Evolutionary conservation across 176 grass and related monocot genomes (phyloP).

Genomic region (Oryza punctata): DNA sequence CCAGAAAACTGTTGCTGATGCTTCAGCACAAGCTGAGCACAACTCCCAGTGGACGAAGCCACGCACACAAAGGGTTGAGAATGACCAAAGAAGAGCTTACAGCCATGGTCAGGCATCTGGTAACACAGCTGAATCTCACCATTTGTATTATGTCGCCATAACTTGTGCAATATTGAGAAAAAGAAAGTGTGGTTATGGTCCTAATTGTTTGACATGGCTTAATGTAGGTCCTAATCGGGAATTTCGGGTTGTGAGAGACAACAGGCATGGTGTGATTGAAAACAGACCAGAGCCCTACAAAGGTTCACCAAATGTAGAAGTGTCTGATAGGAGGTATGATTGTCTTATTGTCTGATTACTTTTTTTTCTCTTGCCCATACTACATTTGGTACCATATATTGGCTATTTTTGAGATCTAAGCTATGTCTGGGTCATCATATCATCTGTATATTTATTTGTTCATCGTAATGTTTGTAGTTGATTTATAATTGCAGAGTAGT

Average conservation of each 20-base stretch:
- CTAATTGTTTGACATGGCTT: constrained; percentile 31
- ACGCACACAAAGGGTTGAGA: constrained; percentile 37
- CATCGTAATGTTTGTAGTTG: not conserved
- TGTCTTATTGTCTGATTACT: constrained; percentile 15
- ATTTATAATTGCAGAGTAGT: not conserved
- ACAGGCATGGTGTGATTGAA: constrained; percentile 50
- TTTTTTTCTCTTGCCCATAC: not conserved
- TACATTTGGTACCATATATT: not conserved
- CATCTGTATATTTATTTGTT: not conserved
- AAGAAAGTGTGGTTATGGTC: not conserved
- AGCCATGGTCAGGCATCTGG: constrained; percentile 46
- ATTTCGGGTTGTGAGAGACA: constrained; percentile 79
- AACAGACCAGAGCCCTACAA: constrained; percentile 40
- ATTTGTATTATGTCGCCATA: constrained; percentile 19
- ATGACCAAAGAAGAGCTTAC: constrained; percentile 45
- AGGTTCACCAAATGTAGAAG: constrained; percentile 39
- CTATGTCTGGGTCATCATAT: not conserved
- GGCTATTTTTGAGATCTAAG: not conserved
- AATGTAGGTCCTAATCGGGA: constrained; percentile 60
- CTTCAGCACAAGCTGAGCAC: constrained; percentile 37
- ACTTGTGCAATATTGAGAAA: not conserved
- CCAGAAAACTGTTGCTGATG: constrained; percentile 51
- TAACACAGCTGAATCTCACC: constrained; percentile 33
- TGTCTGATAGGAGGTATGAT: constrained; percentile 58
- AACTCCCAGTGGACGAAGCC: constrained; percentile 51